Evolutionary conservation across 2,329 filamentous ascomycete genomes (phyloP).

Genomic region (Epichloe uncinata): DNA sequence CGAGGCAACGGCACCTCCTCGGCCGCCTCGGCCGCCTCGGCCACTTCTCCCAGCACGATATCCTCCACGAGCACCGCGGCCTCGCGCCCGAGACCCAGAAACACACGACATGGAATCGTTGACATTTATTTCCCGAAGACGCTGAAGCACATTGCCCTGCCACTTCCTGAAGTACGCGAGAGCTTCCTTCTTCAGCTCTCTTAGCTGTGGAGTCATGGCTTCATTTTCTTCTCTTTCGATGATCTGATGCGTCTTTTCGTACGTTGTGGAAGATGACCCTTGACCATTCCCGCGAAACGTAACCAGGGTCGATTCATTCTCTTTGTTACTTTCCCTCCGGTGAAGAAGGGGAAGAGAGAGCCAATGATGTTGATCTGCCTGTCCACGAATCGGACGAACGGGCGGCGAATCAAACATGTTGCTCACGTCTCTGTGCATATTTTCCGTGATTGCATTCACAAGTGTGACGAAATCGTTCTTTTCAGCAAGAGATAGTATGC

Average conservation of each 20-base stretch:
- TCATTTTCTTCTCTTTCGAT: constrained; percentile 20
- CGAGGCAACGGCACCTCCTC: constrained; percentile 10
- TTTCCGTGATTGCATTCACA: constrained; percentile 37
- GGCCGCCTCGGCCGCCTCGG: constrained; percentile 12
- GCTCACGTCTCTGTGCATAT: constrained; percentile 38
- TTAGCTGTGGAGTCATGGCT: constrained; percentile 31
- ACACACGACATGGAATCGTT: constrained; percentile 22
- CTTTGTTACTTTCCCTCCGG: constrained; percentile 10
- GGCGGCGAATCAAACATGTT: constrained; percentile 37
- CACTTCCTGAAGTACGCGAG: constrained; percentile 68
- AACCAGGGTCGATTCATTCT: constrained; percentile 7
- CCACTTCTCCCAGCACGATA: constrained; percentile 16
- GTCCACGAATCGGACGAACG: constrained; percentile 17
- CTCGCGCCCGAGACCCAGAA: constrained; percentile 21
- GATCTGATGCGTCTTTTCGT: constrained; percentile 15
- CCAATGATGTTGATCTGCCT: constrained; percentile 22
- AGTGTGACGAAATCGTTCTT: constrained; percentile 39
- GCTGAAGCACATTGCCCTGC: constrained; percentile 55
- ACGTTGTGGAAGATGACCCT: constrained; percentile 10
- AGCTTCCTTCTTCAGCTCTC: constrained; percentile 56
- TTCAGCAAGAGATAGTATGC: constrained; percentile 33
- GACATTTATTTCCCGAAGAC: constrained; percentile 55
- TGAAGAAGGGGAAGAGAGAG: constrained; percentile 21
- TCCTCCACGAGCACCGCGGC: constrained; percentile 12
- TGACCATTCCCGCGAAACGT: constrained; percentile 2